phyloP scores from a whole-genome alignment of 1,284 basidiomycete genomes.

The Gomphus sp. region DNA sequence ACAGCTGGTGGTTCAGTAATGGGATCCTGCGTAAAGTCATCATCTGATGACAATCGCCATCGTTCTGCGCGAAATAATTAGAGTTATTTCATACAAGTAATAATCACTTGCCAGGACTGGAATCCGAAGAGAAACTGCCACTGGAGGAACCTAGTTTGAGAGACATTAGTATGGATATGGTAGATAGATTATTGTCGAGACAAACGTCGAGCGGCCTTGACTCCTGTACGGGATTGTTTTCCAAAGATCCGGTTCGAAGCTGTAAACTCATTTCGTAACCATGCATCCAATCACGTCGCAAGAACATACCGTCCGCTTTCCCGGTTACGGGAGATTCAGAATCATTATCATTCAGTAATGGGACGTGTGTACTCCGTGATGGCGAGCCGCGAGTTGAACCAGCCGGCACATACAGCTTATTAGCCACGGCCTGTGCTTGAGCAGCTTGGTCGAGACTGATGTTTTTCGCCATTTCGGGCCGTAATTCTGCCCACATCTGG shows the following conservation, averaged over 20 bases:
- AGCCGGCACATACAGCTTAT: conserved; percentile 57
- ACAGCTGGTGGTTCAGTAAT: conserved; percentile 2
- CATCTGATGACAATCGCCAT: conserved; percentile 6
- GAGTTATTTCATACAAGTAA: neutral
- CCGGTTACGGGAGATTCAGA: neutral
- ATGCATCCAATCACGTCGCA: neutral
- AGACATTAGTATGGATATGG: neutral
- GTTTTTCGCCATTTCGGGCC: conserved; percentile 50
- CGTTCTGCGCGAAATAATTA: neutral
- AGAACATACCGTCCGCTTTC: neutral
- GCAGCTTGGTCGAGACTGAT: conserved; percentile 47
- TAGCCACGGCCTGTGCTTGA: conserved; percentile 58
- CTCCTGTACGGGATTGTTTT: neutral
- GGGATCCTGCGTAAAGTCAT: neutral
- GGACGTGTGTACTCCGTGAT: neutral
- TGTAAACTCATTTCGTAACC: neutral
- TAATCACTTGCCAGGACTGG: conserved; percentile 5
- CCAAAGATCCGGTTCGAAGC: neutral
- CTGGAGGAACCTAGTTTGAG: neutral
- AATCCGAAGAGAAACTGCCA: conserved; percentile 5
- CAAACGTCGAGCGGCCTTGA: neutral
- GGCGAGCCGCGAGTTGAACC: conserved; percentile 24
- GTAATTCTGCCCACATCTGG: conserved; percentile 79
- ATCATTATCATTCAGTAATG: neutral
- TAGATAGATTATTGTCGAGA: neutral